Evolutionary conservation across 1,284 basidiomycete genomes (phyloP), one percentile per base, ranked within the genome.

Genomic region (Sanghuangporus baumii): DNA sequence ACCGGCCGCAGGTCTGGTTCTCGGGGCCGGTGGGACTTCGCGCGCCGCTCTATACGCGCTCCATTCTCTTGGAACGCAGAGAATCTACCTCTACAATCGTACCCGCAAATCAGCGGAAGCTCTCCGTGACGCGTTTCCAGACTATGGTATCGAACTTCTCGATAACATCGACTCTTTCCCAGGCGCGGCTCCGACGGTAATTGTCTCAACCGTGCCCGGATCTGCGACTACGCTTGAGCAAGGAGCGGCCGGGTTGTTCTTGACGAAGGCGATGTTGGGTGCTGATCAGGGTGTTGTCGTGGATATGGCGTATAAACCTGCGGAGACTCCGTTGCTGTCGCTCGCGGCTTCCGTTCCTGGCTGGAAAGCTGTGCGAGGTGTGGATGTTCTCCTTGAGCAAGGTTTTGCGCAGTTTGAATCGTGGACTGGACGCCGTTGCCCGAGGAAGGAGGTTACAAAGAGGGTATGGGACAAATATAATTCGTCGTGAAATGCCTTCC

Each of bases 261-360:
- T 96, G 9, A 81, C 88, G 1, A 66, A 69, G 5, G 75, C 79
- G n/a, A 67, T 91, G 26, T 88, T 87, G 67, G 70, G 72, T 14
- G 68, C 73, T 0, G 66, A 75, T 9, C 16, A 7, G 5, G 86
- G 86, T 36, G 89, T 96, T 11, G 87, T 94, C 3, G 81, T 97
- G 34, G 95, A 98, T 69, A 91, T 96, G 88, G 94, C 94, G 20
- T 97, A 97, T 75, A 89, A 89, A 70, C 94, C 94, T 0, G 84
- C 88, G 0, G 81, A 86, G 67, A 91, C 91, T 11, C 84, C 89
- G 0, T 71, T 93, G 55, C 73, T 93, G 37, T 69, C 71, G 50
- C 71, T 91, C 5, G 89, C 87, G 95, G 52, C 75, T 96, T 55
- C 78, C 94, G 5, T 46, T 18, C 20, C 43, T 46, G 43, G 20